These are phyloP conservation scores for Talaromyces funiculosus DNA, from an alignment of 2,329 filamentous ascomycete genomes.

Conservation along the genomic window DNA sequence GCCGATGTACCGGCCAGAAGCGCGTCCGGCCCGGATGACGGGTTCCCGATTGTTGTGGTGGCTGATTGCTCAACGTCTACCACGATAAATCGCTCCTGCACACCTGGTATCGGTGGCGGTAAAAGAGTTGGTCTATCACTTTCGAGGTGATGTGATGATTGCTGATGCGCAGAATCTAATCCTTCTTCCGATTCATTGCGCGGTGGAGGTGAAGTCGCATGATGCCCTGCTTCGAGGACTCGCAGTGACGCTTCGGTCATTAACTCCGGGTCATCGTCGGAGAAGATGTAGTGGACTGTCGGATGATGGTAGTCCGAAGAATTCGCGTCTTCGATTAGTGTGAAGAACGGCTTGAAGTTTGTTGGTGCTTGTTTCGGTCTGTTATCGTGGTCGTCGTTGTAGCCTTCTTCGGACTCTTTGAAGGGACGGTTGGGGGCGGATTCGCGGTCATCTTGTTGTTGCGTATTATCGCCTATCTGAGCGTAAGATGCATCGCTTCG, in stretches of 20 bases:
- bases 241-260: constrained; percentile 61
- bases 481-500: not conserved
- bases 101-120: constrained; percentile 42
- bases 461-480: constrained; percentile 2
- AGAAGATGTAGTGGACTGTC: constrained; percentile 84
- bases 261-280: constrained; percentile 78
- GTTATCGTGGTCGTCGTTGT: not conserved
- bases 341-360: constrained; percentile 75
- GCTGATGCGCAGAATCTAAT: not conserved
- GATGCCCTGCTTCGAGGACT: constrained; percentile 45
- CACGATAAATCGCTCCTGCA: constrained; percentile 53
- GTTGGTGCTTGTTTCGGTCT: constrained; percentile 24
- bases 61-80: constrained; percentile 45
- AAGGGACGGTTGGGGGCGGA: not conserved
- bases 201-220: constrained; percentile 24
- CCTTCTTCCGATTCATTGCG: constrained; percentile 17
- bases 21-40: constrained; percentile 16
- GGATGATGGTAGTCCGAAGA: constrained; percentile 74
- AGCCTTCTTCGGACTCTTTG: not conserved
- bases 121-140: constrained; percentile 31
- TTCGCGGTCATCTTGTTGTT: constrained; percentile 4
- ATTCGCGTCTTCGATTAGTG: constrained; percentile 71
- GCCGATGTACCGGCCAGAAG: constrained; percentile 13
- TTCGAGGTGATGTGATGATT: not conserved
- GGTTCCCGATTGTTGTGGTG: constrained; percentile 4